Conservation (phyloP, 2,329 filamentous ascomycete species). For the Emmonsiellopsis sp. region DNA sequence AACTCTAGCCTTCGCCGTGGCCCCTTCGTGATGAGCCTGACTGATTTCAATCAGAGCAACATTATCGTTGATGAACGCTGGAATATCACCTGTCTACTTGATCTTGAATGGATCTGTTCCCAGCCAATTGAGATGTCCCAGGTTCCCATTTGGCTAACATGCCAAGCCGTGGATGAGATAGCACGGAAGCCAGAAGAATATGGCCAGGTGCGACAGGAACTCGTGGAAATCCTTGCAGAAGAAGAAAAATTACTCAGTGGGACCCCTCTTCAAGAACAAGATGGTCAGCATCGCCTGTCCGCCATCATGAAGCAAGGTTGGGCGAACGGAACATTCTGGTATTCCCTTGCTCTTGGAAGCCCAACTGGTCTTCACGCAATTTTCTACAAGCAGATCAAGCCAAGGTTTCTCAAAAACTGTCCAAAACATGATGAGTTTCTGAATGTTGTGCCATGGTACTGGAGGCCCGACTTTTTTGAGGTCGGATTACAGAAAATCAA, state of each 20-base stretch:
- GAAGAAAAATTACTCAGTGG: slow-evolving; percentile 5
- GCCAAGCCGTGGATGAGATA: slow-evolving; percentile 12
- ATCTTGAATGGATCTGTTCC: slow-evolving; percentile 26
- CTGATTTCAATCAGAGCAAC: slow-evolving; percentile 33
- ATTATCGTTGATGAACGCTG: slow-evolving; percentile 25
- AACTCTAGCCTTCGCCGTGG: slow-evolving; percentile 23
- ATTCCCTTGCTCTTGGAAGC: neutral
- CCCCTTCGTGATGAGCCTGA: slow-evolving; percentile 27
- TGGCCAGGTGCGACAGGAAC: slow-evolving; percentile 3
- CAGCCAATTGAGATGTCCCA: slow-evolving; percentile 21
- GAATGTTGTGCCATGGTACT: no score
- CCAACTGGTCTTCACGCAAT: neutral
- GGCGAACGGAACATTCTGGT: slow-evolving; percentile 4
- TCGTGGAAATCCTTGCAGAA: slow-evolving; percentile 2
- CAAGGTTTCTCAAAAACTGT: no score
- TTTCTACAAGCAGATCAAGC: neutral
- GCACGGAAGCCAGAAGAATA: slow-evolving; percentile 6
- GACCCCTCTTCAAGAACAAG: neutral
- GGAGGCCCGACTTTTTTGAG: no score
- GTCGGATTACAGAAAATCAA: no score
- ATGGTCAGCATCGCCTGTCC: neutral
- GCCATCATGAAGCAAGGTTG: neutral
- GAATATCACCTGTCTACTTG: slow-evolving; percentile 24
- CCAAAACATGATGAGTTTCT: no score
- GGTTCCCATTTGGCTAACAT: slow-evolving; percentile 20